A percentile compares a stretch with the other conserved stretches of the same genome.
These are phyloP conservation scores for Coemansia sp. DNA, from an alignment of 192 early-diverging fungal genomes.

Conservation along the genomic window DNA sequence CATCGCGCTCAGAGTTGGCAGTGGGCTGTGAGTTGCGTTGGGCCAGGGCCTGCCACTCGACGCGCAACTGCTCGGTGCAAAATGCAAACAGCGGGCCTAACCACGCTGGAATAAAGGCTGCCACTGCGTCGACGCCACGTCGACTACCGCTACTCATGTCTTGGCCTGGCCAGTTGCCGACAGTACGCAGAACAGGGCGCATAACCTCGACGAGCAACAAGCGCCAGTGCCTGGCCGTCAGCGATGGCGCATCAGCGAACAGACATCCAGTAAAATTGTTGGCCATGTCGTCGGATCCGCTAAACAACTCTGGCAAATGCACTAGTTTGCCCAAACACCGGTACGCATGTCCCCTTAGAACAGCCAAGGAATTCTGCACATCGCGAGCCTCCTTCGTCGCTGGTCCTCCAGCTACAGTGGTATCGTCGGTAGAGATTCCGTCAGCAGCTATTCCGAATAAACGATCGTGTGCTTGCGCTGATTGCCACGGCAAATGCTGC, in stretches of 20 bases:
- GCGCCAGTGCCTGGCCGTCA: conserved; percentile 46
- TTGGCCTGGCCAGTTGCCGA: conserved; percentile 45
- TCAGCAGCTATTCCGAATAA: conserved; percentile 31
- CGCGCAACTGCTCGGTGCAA: conserved; percentile 14
- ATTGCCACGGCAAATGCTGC: conserved; percentile 33
- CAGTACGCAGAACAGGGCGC: conserved; percentile 16
- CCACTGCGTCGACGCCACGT: background rate
- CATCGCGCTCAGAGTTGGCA: background rate
- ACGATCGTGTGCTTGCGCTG: conserved; percentile 13
- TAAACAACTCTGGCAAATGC: conserved; percentile 23
- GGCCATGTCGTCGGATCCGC: background rate
- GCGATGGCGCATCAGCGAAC: conserved; percentile 31
- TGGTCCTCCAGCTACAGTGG: background rate
- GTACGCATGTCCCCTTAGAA: conserved; percentile 37
- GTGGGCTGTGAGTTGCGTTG: background rate
- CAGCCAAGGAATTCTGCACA: conserved; percentile 23
- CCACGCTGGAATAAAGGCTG: conserved; percentile 26
- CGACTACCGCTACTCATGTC: background rate
- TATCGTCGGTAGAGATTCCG: background rate
- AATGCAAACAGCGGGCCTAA: conserved; percentile 38
- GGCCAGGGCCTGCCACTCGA: conserved; percentile 27
- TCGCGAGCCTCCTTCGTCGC: background rate
- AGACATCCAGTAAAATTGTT: conserved; percentile 34
- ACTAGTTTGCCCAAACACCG: conserved; percentile 31
- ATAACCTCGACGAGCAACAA: conserved; percentile 27